Evolutionary conservation across 73 alveolate species (phyloP).

Genomic region (Paramecium tetraurelia): DNA sequence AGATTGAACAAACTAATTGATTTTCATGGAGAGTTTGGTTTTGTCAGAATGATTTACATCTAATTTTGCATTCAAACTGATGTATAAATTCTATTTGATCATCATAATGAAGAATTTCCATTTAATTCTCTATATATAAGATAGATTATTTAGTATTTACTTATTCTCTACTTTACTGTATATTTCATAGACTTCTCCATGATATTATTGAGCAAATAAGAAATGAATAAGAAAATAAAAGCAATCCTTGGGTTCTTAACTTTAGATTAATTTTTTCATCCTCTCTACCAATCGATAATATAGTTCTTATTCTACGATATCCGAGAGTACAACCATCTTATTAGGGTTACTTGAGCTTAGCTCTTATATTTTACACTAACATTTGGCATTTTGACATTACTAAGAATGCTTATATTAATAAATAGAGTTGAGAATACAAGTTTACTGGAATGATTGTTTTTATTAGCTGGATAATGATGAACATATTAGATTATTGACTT

Average conservation of each 20-base stretch:
- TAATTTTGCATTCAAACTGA: background rate
- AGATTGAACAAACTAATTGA: background rate
- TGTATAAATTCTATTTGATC: background rate
- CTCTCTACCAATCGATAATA: background rate
- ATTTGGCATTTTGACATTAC: background rate
- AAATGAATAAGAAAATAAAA: background rate
- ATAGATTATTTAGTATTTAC: background rate
- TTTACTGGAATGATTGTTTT: background rate
- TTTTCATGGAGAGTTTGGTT: background rate
- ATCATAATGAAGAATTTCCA: constrained; percentile 3
- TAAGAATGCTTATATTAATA: background rate
- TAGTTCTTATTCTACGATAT: background rate
- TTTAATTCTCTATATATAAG: background rate
- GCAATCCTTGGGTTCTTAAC: background rate
- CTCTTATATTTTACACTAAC: background rate
- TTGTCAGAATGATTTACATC: background rate
- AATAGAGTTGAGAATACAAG: background rate
- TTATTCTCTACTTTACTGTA: background rate
- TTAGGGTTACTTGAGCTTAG: background rate
- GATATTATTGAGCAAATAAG: background rate
- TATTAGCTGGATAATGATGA: background rate
- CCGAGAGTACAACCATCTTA: background rate
- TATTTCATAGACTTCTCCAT: background rate
- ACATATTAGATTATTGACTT: background rate
- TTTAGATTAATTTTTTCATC: background rate